phyloP scores from a whole-genome alignment of 2,329 filamentous ascomycete genomes.

The Septoria linicola region DNA sequence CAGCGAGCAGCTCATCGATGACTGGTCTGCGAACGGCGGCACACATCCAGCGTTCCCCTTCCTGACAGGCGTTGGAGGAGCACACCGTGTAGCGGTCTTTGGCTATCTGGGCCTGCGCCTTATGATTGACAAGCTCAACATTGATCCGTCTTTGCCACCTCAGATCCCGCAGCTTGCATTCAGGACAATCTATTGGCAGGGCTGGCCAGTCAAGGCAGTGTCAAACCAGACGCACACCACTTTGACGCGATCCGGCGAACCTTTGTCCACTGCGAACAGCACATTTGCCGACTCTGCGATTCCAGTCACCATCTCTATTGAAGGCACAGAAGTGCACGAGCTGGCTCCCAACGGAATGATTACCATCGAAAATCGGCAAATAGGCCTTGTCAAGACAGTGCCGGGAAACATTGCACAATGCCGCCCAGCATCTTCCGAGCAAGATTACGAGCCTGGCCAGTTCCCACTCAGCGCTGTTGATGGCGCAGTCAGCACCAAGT shows the following conservation, averaged over 20 bases:
- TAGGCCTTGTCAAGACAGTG: conserved; percentile 55
- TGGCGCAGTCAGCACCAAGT: conserved; percentile 64
- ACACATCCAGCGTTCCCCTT: conserved; percentile 70
- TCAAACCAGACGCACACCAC: conserved; percentile 66
- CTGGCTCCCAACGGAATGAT: conserved; percentile 47
- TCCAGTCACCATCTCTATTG: conserved; percentile 53
- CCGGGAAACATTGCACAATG: conserved; percentile 66
- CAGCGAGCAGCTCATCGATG: conserved; percentile 66
- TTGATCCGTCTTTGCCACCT: conserved; percentile 64
- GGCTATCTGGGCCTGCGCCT: conserved; percentile 66
- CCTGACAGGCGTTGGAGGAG: conserved; percentile 68
- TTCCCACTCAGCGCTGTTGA: conserved; percentile 68
- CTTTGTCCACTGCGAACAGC: conserved; percentile 54
- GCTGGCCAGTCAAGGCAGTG: conserved; percentile 60
- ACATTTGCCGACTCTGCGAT: conserved; percentile 57
- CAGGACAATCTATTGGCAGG: conserved; percentile 66
- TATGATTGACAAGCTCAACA: conserved; percentile 58
- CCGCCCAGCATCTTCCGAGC: conserved; percentile 46
- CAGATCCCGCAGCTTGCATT: conserved; percentile 62
- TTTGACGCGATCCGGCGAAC: conserved; percentile 52
- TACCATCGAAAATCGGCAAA: conserved; percentile 58
- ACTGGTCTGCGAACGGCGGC: conserved; percentile 60
- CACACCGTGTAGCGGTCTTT: conserved; percentile 65
- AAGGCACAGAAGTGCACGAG: conserved; percentile 41
- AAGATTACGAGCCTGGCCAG: conserved; percentile 60